Conservation (phyloP, 169 alveolate genomes). For the Plasmodium billcollinsi region DNA sequence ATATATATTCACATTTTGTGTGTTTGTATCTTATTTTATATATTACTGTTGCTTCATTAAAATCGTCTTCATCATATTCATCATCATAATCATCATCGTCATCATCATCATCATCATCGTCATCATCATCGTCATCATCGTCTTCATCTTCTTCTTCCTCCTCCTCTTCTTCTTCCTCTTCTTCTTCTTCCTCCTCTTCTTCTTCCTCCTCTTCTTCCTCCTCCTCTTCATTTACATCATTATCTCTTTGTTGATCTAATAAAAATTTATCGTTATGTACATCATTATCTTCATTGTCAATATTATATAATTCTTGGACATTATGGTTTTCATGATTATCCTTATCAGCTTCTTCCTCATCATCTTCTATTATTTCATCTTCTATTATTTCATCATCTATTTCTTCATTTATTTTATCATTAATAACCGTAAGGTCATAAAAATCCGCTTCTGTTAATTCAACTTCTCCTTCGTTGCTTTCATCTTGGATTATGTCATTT, state of each 20-base stretch:
- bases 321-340: background rate
- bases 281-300: conserved; percentile 3
- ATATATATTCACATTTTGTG: background rate
- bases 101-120: conserved; percentile 61
- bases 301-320: background rate
- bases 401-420: background rate
- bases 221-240: background rate
- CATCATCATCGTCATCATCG: conserved; percentile 56
- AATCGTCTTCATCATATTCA: conserved; percentile 74
- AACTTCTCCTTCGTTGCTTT: conserved; percentile 28
- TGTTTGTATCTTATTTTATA: background rate
- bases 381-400: background rate
- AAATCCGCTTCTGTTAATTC: conserved; percentile 2
- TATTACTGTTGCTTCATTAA: conserved; percentile 71
- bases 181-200: conserved; percentile 58
- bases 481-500: conserved; percentile 38
- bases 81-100: conserved; percentile 67
- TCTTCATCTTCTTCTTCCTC: conserved; percentile 51
- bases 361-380: no score
- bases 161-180: conserved; percentile 56
- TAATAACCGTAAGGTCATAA: background rate
- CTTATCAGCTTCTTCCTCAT: background rate
- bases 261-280: background rate
- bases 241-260: background rate
- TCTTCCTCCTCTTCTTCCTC: conserved; percentile 57